phyloP scores from a whole-genome alignment of 75 land plant species.

The Selaginella tamariscina region DNA sequence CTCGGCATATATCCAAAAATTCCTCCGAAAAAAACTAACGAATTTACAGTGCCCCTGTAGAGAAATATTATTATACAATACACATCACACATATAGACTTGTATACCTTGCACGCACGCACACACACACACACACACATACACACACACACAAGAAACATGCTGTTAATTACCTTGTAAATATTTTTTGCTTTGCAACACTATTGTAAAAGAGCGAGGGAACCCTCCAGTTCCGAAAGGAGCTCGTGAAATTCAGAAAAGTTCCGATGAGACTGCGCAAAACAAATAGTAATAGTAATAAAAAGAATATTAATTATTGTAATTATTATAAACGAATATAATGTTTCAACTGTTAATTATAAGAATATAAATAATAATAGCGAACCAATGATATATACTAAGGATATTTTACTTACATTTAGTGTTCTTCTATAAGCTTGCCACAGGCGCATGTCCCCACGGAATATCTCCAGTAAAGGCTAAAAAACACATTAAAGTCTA shows the following conservation, averaged over 20 bases:
- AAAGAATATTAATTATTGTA: not conserved
- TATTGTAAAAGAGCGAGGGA: too few species aligned
- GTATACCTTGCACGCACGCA: too few species aligned
- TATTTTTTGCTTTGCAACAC: too few species aligned
- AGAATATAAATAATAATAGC: not conserved
- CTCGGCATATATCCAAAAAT: too few species aligned
- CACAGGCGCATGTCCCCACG: slow-evolving; percentile 77
- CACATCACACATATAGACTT: too few species aligned
- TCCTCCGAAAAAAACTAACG: too few species aligned
- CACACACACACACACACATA: too few species aligned
- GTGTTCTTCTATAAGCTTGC: slow-evolving; percentile 78
- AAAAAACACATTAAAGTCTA: slow-evolving; percentile 8
- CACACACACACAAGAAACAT: too few species aligned
- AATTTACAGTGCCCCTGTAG: too few species aligned
- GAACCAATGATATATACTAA: not conserved
- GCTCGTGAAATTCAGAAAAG: slow-evolving; percentile 17
- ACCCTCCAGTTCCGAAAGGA: slow-evolving; percentile 17
- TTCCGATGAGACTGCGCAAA: slow-evolving; percentile 15
- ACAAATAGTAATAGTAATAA: too few species aligned
- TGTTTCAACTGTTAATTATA: not conserved
- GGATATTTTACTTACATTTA: slow-evolving; percentile 40
- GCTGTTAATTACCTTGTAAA: too few species aligned
- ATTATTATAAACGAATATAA: not conserved
- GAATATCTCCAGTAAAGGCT: slow-evolving; percentile 85
- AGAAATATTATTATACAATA: too few species aligned